Evolutionary conservation across 371 early-diverging fungal species (phyloP), one percentile per base, ranked within the genome.

Genomic region (Mortierella sp.): DNA sequence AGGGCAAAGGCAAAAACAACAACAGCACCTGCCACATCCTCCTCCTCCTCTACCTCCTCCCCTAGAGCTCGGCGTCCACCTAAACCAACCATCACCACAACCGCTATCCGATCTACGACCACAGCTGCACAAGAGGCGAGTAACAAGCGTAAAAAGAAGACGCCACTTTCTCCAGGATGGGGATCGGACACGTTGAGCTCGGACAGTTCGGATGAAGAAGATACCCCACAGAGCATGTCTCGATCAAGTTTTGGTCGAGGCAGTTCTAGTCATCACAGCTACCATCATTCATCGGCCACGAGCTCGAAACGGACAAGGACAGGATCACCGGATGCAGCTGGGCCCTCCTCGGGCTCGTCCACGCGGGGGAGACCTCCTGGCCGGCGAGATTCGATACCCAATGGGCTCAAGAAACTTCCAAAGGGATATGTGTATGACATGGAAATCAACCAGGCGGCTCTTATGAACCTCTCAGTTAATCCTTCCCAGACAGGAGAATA

Each of bases 341-440:
- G 21, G 23, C 45, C 28, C 1, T 15, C 28, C 1, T 15, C 57
- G 15, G 29, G 57, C 26, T 57, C 57, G 4, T 18, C 60, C 3
- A 19, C 53, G 21, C 53, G 23, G 21, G 26, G 26, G 53, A 11
- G 23, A 19, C 25, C 44, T 7, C 28, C 60, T 6, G 46, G 25
- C 15, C 46, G 47, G 48, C 46, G 23, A 9, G 60, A 46, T 47
- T 18, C 60, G 21, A 44, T 46, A 47, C 60, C 60, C 47, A 60
- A 60, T 48, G 60, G 60, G 9, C 60, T 60, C 47, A 60, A 60
- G 25, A 44, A 44, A 18, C 50, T 60, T 6, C 60, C 60, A 46
- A 60, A 60, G 45, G 60, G 60, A n/a, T 60, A 60, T 26, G 60
- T 60, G 47, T 60, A 60, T 26, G 60, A 60, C 23, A 60, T 47